Percentiles rank a stretch among this genome's conserved stretches.
Conservation (phyloP, 1,284 basidiomycete genomes). For the Schizophyllum commune region DNA sequence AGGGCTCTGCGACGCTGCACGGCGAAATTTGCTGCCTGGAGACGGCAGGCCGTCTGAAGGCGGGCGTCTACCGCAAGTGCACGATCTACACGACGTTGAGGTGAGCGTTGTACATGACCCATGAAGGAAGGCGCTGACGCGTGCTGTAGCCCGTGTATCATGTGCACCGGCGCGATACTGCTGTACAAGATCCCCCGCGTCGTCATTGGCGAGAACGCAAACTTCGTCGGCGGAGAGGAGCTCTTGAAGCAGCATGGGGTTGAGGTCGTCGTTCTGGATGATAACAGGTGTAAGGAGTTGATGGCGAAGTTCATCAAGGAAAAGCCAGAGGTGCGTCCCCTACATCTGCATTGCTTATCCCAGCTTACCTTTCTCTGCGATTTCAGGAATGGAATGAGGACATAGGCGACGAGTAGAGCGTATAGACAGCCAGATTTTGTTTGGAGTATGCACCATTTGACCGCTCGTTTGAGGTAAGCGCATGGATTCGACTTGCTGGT, state of each 20-base stretch:
- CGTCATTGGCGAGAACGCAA: slow-evolving; percentile 52
- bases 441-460: too few relatives aligned
- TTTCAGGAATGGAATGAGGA: slow-evolving; percentile 50
- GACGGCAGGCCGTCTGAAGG: slow-evolving; percentile 37
- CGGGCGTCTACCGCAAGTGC: slow-evolving; percentile 33
- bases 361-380: slow-evolving; percentile 5
- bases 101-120: slow-evolving; percentile 17
- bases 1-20: slow-evolving; percentile 43
- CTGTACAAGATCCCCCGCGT: slow-evolving; percentile 54
- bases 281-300: slow-evolving; percentile 36
- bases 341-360: slow-evolving; percentile 7
- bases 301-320: slow-evolving; percentile 42
- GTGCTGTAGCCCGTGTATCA: slow-evolving; percentile 43
- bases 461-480: too few relatives aligned
- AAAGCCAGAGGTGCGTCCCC: slow-evolving; percentile 35
- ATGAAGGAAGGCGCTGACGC: slow-evolving; percentile 1
- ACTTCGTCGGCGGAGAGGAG: slow-evolving; percentile 42
- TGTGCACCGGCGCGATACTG: slow-evolving; percentile 55
- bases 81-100: slow-evolving; percentile 50
- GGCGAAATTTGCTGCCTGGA: slow-evolving; percentile 49
- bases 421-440: not conserved
- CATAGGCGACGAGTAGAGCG: slow-evolving; percentile 32
- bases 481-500: too few relatives aligned
- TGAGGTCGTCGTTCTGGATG: slow-evolving; percentile 42
- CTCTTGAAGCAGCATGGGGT: slow-evolving; percentile 41